Conservation (phyloP, 306 rosid genomes). For the Crotalaria pallida region DNA sequence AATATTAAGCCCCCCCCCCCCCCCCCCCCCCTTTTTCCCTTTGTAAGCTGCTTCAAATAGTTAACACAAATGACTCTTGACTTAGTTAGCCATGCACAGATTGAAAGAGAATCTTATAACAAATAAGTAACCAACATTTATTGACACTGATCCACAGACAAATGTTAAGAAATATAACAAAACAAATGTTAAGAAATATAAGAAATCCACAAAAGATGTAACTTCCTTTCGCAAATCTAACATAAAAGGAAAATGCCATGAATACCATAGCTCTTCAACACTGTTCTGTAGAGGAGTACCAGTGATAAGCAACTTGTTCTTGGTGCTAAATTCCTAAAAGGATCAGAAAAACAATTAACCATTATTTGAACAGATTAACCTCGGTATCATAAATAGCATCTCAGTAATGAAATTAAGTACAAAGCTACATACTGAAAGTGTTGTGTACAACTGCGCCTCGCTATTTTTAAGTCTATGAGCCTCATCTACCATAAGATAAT, state of each 20-base stretch:
- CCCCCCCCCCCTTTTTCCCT: too few species aligned
- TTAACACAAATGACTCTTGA: neutral
- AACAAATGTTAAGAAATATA: too few species aligned
- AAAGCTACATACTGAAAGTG: constrained; percentile 69
- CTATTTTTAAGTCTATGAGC: constrained; percentile 98
- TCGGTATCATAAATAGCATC: neutral
- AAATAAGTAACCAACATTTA: neutral
- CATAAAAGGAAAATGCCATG: constrained; percentile 7
- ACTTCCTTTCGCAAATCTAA: neutral
- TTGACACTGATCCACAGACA: neutral
- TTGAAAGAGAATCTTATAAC: neutral
- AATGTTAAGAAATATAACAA: neutral
- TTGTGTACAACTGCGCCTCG: constrained; percentile 94
- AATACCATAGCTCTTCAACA: constrained; percentile 97
- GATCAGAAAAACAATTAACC: constrained; percentile 2
- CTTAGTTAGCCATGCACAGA: neutral
- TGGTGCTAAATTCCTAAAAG: constrained; percentile 95
- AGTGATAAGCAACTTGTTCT: constrained; percentile 94
- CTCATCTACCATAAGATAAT: constrained; percentile 97
- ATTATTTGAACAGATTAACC: constrained; percentile 3
- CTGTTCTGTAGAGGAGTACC: constrained; percentile 98
- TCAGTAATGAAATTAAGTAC: constrained; percentile 8
- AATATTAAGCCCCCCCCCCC: too few species aligned
- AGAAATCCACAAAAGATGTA: neutral
- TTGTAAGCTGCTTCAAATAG: neutral